Evolutionary conservation across 169 alveolate genomes (phyloP), one percentile per base, ranked within the genome.

Genomic region (Theileria equi): DNA sequence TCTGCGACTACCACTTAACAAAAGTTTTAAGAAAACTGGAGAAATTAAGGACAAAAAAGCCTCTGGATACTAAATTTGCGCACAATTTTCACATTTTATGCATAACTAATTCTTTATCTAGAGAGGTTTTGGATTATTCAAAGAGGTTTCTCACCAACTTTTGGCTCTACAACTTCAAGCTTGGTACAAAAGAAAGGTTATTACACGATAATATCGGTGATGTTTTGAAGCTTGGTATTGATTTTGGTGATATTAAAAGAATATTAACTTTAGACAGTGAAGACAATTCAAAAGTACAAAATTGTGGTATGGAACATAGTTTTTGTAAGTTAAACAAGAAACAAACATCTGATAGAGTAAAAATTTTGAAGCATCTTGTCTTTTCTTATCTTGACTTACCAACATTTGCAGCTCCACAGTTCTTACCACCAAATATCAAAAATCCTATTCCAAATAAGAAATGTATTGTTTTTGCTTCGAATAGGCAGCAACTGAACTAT

Each of bases 391-490:
- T 63, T 4, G 58, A 74, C 45, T 47, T 74, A 34, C 84, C 84
- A 13, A 74, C 84, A 4, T 54, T 74, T 36, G 21, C 61, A 26
- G 4, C 35, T 1, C 44, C 48, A 16, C 64, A 49, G 4, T 3
- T 48, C 28, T 36, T 70, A 31, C 84, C 84, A 0, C 54, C 40
- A 16, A 47, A 44, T 36, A 5, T 74, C 13, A 74, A 64, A 31
- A 2, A 38, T 13, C 77, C 84, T 5, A 11, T 49, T 23, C 29
- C 78, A 1, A 8, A 65, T 19, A 31, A 45, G 32, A 49, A 66
- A 60, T 74, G 84, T n/a, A 53, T 74, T 50, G 57, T 74, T 5
- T 74, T 65, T 31, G 81, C 61, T 4, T 44, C 84, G 7, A 74
- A 74, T 25, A 41, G 84, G 40, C 16, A 65, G 16, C 77, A 74